These are phyloP conservation scores for Podila clonocystis DNA, from an alignment of 192 early-diverging fungal genomes.

Conservation along the genomic window DNA sequence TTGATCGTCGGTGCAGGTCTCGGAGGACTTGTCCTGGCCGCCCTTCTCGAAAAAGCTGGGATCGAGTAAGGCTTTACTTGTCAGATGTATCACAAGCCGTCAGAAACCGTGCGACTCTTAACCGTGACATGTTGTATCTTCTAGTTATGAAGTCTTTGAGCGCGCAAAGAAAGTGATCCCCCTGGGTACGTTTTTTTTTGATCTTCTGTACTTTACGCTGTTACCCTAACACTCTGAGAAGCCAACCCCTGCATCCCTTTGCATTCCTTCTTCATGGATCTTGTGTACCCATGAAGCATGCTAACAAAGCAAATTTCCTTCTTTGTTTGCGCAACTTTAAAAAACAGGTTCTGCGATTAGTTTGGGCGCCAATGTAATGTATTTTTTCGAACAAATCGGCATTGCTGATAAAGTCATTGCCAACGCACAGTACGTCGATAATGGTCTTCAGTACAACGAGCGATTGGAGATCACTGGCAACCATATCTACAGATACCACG, in stretches of 20 bases:
- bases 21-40: conserved; percentile 17
- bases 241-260: neutral
- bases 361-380: conserved; percentile 13
- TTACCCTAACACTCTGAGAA: neutral
- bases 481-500: neutral
- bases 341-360: conserved; percentile 8
- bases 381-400: conserved; percentile 22
- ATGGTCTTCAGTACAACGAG: neutral
- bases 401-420: conserved; percentile 13
- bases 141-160: conserved; percentile 18
- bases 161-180: conserved; percentile 15
- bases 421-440: neutral
- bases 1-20: conserved; percentile 31
- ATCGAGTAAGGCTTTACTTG: neutral
- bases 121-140: no score
- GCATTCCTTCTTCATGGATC: neutral
- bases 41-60: conserved; percentile 15
- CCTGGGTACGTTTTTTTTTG: conserved; percentile 5
- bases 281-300: no score
- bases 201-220: neutral
- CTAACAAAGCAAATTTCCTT: no score
- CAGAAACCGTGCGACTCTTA: no score
- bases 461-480: neutral
- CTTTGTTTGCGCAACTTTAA: neutral
- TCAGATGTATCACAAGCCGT: no score